Base-by-base conservation (phyloP, 345 rosid species). In the Populus alba region DNA sequence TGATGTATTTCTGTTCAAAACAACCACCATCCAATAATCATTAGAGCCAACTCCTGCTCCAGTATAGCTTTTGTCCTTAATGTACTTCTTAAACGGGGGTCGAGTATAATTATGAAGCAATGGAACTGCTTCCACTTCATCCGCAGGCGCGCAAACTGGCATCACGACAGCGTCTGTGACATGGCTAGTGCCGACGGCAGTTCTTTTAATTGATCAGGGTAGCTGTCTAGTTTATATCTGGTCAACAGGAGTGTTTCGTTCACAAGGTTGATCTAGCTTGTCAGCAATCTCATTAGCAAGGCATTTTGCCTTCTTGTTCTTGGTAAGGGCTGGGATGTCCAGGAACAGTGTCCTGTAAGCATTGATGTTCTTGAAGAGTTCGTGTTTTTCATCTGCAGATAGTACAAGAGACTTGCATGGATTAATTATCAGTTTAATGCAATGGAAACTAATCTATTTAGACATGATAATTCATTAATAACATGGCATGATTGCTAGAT, bases 11-110 rank as follows among this genome's bases (percentile, higher is more conserved):
- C 89, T 85, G 0, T 82, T 76, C 69, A 95, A 70, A 29, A 93
- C 89, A 11, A 89, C 78, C 39, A 95, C 98, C 90, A 88, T 91
- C 99, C 98, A 92, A 63, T 93, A 87, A 9, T 89, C 89, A 45
- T 87, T 88, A 7, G 90, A 85, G 4, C 92, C 91, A 4, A 91
- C 67, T 17, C 97, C 99, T 0, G 85, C 91, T 0, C 91, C 94
- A 0, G 81, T 85, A 49, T 75, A 92, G 74, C 68, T 83, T 6
- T 96, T 85, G 79, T 92, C 88, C 23, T 93, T 95, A 16, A 91
- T 39, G 68, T 78, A 89, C 76, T 25, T 85, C 0, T 89, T 84
- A 72, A 82, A 89, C 3, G 70, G 76, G 0, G 90, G 84, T 51
- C 75, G 91, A 0, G 98, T 93, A 82, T 90, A 95, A 77, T 93